Evolutionary conservation across 2,329 filamentous ascomycete genomes (phyloP).

Genomic region (Microcera coccophila): DNA sequence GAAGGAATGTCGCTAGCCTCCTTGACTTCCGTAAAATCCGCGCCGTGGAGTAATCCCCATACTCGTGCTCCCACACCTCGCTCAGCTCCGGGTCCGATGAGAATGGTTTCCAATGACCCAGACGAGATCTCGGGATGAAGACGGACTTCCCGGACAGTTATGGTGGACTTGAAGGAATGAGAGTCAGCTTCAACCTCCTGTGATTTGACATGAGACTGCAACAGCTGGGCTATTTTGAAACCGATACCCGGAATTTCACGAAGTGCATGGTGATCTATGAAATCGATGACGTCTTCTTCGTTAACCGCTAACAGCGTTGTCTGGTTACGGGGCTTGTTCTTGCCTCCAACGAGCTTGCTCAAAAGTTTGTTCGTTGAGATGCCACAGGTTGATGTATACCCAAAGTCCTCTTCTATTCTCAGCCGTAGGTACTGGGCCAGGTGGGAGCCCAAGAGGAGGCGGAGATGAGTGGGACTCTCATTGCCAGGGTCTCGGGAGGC

Average conservation of each 20-base stretch:
- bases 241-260: slow-evolving; percentile 84
- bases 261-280: slow-evolving; percentile 73
- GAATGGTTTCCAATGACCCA: slow-evolving; percentile 61
- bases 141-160: slow-evolving; percentile 66
- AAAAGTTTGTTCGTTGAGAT: slow-evolving; percentile 84
- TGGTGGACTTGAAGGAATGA: slow-evolving; percentile 37
- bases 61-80: slow-evolving; percentile 67
- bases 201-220: slow-evolving; percentile 53
- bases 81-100: slow-evolving; percentile 66
- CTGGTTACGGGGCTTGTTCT: slow-evolving; percentile 83
- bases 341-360: slow-evolving; percentile 77
- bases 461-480: slow-evolving; percentile 45
- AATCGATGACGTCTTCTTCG: slow-evolving; percentile 53
- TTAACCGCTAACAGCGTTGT: slow-evolving; percentile 74
- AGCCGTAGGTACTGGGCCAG: slow-evolving; percentile 70
- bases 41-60: slow-evolving; percentile 77
- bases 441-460: slow-evolving; percentile 75
- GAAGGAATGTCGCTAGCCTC: slow-evolving; percentile 68
- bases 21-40: slow-evolving; percentile 71
- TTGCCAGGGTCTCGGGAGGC: slow-evolving; percentile 21
- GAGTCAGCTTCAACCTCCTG: slow-evolving; percentile 31
- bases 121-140: slow-evolving; percentile 59
- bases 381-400: slow-evolving; percentile 84
- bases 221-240: slow-evolving; percentile 53
- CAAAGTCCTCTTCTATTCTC: slow-evolving; percentile 68